Conservation (phyloP, 2,329 filamentous ascomycete species). For the Alternaria brassicae region DNA sequence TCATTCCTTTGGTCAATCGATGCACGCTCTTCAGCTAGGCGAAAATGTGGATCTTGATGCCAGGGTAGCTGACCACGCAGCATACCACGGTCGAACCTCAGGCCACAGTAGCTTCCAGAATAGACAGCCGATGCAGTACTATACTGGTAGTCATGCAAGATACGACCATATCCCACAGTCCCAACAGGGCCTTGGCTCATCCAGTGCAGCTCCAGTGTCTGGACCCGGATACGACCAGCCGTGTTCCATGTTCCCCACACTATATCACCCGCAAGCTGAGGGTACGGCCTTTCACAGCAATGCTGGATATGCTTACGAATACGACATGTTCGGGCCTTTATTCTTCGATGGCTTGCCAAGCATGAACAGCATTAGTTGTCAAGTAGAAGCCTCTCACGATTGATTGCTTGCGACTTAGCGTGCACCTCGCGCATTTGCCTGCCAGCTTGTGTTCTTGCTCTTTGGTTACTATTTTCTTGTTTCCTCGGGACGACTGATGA, state of each 20-base stretch:
- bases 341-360: constrained; percentile 20
- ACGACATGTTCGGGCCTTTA: constrained; percentile 5
- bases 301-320: constrained; percentile 5
- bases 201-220: background rate
- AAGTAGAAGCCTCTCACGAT: background rate
- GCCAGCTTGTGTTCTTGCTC: background rate
- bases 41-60: constrained; percentile 20
- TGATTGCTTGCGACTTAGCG: background rate
- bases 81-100: constrained; percentile 4
- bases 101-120: constrained; percentile 4
- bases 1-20: constrained; percentile 17
- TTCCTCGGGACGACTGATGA: constrained; percentile 13
- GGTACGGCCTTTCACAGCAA: constrained; percentile 4
- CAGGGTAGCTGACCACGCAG: constrained; percentile 9
- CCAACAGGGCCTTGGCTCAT: background rate
- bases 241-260: constrained; percentile 10
- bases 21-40: constrained; percentile 9
- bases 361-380: constrained; percentile 8
- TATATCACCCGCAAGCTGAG: constrained; percentile 9
- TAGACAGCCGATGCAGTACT: constrained; percentile 14
- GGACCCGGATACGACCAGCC: constrained; percentile 14
- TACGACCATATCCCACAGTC: constrained; percentile 10
- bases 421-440: background rate
- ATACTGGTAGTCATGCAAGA: background rate
- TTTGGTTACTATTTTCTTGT: background rate